Percentiles rank a stretch among this genome's conserved stretches.
Conservation (phyloP, 768 basidiomycete species). For the Suillus clintonianus region DNA sequence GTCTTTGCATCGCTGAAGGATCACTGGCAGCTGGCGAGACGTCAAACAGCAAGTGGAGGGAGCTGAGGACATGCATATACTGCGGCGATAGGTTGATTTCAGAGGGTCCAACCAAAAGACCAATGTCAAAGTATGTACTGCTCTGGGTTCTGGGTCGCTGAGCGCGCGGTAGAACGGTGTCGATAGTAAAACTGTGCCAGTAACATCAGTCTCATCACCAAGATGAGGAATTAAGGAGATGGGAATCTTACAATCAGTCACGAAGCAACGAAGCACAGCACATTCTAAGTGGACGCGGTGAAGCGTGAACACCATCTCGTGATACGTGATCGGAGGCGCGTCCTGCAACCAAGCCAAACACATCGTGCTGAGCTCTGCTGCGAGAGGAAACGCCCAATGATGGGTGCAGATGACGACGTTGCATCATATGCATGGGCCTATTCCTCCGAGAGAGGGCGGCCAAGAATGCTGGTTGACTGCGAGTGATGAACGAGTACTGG, state of each 20-base stretch:
- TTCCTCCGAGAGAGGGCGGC: constrained; percentile 87
- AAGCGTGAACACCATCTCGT: constrained; percentile 86
- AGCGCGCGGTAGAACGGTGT: constrained; percentile 85
- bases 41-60: constrained; percentile 80
- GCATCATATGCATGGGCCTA: constrained; percentile 72
- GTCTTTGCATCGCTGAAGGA: constrained; percentile 73
- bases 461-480: constrained; percentile 84
- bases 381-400: constrained; percentile 59
- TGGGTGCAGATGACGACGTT: constrained; percentile 34
- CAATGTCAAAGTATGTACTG: constrained; percentile 93
- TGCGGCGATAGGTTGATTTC: constrained; percentile 79
- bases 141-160: constrained; percentile 81
- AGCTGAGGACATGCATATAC: constrained; percentile 74
- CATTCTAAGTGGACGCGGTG: constrained; percentile 81
- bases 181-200: constrained; percentile 78
- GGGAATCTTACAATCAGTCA: constrained; percentile 84
- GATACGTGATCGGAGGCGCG: constrained; percentile 75
- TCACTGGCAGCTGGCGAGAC: constrained; percentile 64
- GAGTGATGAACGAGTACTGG: constrained; percentile 79
- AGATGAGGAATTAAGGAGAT: constrained; percentile 79
- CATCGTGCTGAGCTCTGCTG: constrained; percentile 66
- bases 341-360: constrained; percentile 75
- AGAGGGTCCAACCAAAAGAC: constrained; percentile 88
- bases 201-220: constrained; percentile 75
- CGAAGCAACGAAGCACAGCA: constrained; percentile 76